These are phyloP conservation scores for Coemansia sp. DNA, from an alignment of 192 early-diverging fungal species.

Conservation along the genomic window DNA sequence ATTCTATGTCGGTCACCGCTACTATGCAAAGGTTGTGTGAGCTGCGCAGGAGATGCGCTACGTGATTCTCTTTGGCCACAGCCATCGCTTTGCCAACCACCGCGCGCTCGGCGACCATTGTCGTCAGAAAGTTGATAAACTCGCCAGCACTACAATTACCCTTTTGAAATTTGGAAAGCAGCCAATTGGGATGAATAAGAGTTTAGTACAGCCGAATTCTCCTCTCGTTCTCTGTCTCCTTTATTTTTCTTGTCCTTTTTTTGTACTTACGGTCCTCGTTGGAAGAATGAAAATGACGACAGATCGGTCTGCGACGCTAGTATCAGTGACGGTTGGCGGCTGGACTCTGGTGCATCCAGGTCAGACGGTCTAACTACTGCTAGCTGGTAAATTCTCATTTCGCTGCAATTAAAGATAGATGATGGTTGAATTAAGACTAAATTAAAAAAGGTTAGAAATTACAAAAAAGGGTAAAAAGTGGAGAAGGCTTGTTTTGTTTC, in stretches of 20 bases:
- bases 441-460: not conserved
- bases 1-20: conserved; percentile 82
- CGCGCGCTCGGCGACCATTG: conserved; percentile 85
- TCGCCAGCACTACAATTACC: conserved; percentile 71
- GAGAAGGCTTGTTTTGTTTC: too few relatives aligned
- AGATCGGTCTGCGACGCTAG: conserved; percentile 72
- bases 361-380: conserved; percentile 36
- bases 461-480: too few relatives aligned
- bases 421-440: not conserved
- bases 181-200: not conserved
- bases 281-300: conserved; percentile 81
- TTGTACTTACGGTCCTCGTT: conserved; percentile 68
- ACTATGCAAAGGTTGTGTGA: conserved; percentile 71
- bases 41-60: conserved; percentile 78
- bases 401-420: not conserved
- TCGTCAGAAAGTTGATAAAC: conserved; percentile 82
- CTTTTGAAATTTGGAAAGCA: too few relatives aligned
- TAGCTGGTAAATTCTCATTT: conserved; percentile 44
- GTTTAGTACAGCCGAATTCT: not conserved
- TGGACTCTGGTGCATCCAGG: conserved; percentile 1
- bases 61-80: conserved; percentile 77
- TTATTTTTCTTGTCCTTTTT: not conserved
- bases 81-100: conserved; percentile 73
- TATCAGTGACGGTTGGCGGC: conserved; percentile 23
- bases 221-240: not conserved